Evolutionary conservation across 257 asterid genomes (phyloP).

Genomic region (Linaria vulgaris): DNA sequence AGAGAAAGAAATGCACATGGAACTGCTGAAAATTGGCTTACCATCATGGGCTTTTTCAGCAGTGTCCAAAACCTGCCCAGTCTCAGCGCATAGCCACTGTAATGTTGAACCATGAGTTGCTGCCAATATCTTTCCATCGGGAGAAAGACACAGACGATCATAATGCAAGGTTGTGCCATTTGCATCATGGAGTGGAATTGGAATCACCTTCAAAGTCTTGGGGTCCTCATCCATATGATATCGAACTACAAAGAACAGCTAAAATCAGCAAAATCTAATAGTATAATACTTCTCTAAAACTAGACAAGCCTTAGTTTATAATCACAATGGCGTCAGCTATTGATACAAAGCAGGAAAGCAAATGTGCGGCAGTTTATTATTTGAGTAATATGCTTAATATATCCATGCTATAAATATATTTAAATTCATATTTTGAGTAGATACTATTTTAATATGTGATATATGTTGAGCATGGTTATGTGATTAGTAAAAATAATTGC

Average conservation of each 20-base stretch:
- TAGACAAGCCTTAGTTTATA: no score
- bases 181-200: constrained; percentile 85
- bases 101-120: constrained; percentile 84
- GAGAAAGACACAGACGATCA: constrained; percentile 82
- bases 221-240: constrained; percentile 96
- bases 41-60: constrained; percentile 98
- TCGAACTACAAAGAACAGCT: constrained; percentile 63
- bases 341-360: no score
- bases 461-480: no score
- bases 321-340: no score
- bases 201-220: constrained; percentile 81
- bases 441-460: no score
- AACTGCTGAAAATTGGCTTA: constrained; percentile 32
- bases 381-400: no score
- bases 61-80: constrained; percentile 86
- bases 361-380: no score
- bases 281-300: no score
- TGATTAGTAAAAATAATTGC: no score
- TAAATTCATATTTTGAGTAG: no score
- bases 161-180: constrained; percentile 73
- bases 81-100: constrained; percentile 89
- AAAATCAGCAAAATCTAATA: constrained; percentile 31
- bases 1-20: constrained; percentile 10
- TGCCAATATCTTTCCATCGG: constrained; percentile 87
- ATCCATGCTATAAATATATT: no score